Base-by-base conservation (phyloP, 495 filamentous ascomycete genomes). In the Echria macrotheca region DNA sequence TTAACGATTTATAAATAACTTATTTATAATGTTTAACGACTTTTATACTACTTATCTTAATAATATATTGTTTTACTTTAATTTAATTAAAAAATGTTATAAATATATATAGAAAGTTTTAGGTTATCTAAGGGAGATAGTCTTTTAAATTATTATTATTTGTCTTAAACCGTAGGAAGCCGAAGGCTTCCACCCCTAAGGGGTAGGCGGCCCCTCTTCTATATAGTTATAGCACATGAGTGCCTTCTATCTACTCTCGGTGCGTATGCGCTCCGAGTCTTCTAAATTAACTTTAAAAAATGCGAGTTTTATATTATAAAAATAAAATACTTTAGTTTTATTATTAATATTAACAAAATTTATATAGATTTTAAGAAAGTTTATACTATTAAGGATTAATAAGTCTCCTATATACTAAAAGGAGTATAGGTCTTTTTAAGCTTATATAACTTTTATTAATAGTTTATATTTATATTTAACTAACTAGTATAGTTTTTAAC, bases 11-110 rank as follows among this genome's bases (percentile, higher is more conserved):
- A 31, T 31, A 6, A 31, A 31, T 31, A 31, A 31, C 6, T 31
- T 31, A 31, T 6, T 6, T 6, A 31, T 6, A 31, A 31, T 6
- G 28, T 6, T 12, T 31, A 31, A 60, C 2, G 67, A 54, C 37
- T 57, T 61, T 21, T 78, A 71, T 45, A 80, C 59, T 0, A 76
- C 75, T 49, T 36, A 43, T 47, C 8, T 50, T n/a, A 24, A 50
- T 26, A 28, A 50, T 11, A 50, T 50, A 37, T 26, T 50, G 5
- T 43, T 50, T 12, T 50, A 33, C 21, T 50, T 35, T 3, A 31
- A 43, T 11, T 17, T 9, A 10, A 0, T 36, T 17, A 29, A 35
- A 23, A 38, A 50, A 10, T 24, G 35, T 36, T 25, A 43, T 17
- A 15, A n/a, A 15, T 24, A 50, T 19, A 14, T 50, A n/a, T 0